Conservation (phyloP, 371 early-diverging fungal genomes). For the Gilbertella persicaria region DNA sequence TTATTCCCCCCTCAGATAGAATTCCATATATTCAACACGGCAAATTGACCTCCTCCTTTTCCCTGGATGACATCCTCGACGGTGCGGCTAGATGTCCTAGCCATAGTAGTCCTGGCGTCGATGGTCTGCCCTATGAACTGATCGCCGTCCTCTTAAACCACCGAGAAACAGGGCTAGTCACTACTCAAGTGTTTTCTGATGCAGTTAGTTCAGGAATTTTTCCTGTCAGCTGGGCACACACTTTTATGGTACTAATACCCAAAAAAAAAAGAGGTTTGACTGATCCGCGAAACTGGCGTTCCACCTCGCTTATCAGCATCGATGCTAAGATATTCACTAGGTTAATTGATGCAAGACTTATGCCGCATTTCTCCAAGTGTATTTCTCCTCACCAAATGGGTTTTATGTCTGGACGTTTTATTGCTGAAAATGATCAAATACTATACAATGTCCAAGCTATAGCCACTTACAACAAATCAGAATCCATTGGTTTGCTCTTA, state of each 20-base stretch:
- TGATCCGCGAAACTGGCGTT: conserved; percentile 23
- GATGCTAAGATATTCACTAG: conserved; percentile 10
- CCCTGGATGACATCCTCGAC: background rate
- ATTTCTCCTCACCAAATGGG: conserved; percentile 6
- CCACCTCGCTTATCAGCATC: conserved; percentile 7
- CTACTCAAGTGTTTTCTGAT: background rate
- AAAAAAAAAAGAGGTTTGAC: conserved; percentile 7
- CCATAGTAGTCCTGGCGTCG: conserved; percentile 10
- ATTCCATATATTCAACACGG: background rate
- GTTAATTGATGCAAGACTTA: background rate
- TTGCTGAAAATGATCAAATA: conserved; percentile 5
- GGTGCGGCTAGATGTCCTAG: background rate
- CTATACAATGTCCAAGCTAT: background rate
- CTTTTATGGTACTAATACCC: conserved; percentile 1
- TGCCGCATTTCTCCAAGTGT: background rate
- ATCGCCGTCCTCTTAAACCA: background rate
- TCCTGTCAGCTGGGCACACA: background rate
- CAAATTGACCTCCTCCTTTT: background rate
- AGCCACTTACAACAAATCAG: background rate
- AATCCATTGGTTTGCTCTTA: conserved; percentile 6
- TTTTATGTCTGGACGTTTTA: conserved; percentile 8
- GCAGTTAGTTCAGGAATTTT: background rate
- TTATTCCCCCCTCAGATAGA: background rate
- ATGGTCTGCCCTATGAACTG: conserved; percentile 8
- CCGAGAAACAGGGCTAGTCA: background rate